These are phyloP conservation scores for Fraxinus sp. DNA, from an alignment of 305 asterid genomes.

Conservation along the genomic window DNA sequence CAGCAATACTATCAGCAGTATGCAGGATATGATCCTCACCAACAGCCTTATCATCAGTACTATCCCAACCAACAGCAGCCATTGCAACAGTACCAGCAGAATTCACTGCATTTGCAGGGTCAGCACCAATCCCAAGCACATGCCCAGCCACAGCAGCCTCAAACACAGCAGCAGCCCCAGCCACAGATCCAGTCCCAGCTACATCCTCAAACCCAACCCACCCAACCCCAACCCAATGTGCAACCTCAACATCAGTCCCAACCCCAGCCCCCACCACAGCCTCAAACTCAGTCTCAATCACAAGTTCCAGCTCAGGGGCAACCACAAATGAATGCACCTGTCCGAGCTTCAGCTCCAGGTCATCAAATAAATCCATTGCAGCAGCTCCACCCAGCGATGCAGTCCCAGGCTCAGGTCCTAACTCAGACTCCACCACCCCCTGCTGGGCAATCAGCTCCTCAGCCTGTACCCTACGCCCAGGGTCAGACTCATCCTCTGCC, in stretches of 20 bases:
- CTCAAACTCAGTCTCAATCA: conserved; percentile 43
- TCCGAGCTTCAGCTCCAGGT: conserved; percentile 43
- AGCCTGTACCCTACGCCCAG: conserved; percentile 44
- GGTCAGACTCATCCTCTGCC: conserved; percentile 33
- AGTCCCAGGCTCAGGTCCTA: conserved; percentile 48
- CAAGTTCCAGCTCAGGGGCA: conserved; percentile 50
- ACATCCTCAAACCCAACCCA: conserved; percentile 41
- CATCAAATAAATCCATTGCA: conserved; percentile 54
- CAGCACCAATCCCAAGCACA: conserved; percentile 53
- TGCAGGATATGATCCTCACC: conserved; percentile 70
- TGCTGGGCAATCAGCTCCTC: conserved; percentile 49
- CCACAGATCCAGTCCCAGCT: conserved; percentile 32
- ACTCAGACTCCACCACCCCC: conserved; percentile 50
- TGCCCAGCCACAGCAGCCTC: conserved; percentile 43
- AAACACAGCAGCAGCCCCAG: conserved; percentile 29
- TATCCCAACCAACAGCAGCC: conserved; percentile 62
- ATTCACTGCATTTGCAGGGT: conserved; percentile 41
- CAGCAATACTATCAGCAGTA: conserved; percentile 89
- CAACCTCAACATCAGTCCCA: conserved; percentile 38
- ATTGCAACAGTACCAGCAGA: conserved; percentile 62
- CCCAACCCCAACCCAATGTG: conserved; percentile 26
- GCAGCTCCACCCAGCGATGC: conserved; percentile 49
- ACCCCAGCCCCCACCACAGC: conserved; percentile 29
- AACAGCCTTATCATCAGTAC: conserved; percentile 64
- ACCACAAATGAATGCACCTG: conserved; percentile 35